Evolutionary conservation across 768 basidiomycete genomes (phyloP).

Genomic region (Daedaleopsis nitida): DNA sequence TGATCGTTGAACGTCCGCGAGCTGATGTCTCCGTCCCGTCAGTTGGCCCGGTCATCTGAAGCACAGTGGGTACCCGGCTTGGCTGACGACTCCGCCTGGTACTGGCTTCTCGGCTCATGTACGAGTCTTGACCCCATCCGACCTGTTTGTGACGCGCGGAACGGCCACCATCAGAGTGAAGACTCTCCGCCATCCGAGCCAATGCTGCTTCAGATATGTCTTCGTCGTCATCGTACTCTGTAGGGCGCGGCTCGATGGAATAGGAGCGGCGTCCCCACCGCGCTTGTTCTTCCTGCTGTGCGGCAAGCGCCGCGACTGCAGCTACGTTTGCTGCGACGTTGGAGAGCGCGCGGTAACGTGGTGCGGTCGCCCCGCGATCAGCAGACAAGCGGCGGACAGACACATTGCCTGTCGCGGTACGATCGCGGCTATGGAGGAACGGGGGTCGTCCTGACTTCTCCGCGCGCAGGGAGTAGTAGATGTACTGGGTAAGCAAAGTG

Average conservation of each 20-base stretch:
- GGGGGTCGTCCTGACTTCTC: constrained; percentile 20
- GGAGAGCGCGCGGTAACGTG: constrained; percentile 70
- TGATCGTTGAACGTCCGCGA: constrained; percentile 51
- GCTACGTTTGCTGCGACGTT: constrained; percentile 73
- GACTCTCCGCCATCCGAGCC: constrained; percentile 67
- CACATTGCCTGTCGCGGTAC: constrained; percentile 6
- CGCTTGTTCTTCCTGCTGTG: constrained; percentile 53
- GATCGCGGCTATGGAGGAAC: constrained; percentile 17
- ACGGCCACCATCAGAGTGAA: constrained; percentile 70
- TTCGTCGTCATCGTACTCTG: constrained; percentile 42
- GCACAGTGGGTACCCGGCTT: constrained; percentile 29
- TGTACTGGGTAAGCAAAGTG: constrained; percentile 74
- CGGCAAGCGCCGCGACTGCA: constrained; percentile 67
- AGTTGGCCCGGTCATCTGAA: constrained; percentile 34
- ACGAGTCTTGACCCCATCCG: constrained; percentile 65
- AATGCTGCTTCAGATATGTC: constrained; percentile 53
- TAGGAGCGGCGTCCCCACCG: constrained; percentile 33
- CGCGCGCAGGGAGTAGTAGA: constrained; percentile 59
- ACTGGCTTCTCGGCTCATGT: constrained; percentile 45
- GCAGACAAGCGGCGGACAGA: constrained; percentile 47
- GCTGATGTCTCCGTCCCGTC: constrained; percentile 27
- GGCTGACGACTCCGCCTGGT: constrained; percentile 38
- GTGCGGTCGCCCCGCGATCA: constrained; percentile 52
- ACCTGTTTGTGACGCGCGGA: constrained; percentile 51
- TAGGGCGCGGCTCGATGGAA: constrained; percentile 15